Base-by-base conservation (phyloP, 352 stramenopile species). In the Globisporangium cylindrosporum region DNA sequence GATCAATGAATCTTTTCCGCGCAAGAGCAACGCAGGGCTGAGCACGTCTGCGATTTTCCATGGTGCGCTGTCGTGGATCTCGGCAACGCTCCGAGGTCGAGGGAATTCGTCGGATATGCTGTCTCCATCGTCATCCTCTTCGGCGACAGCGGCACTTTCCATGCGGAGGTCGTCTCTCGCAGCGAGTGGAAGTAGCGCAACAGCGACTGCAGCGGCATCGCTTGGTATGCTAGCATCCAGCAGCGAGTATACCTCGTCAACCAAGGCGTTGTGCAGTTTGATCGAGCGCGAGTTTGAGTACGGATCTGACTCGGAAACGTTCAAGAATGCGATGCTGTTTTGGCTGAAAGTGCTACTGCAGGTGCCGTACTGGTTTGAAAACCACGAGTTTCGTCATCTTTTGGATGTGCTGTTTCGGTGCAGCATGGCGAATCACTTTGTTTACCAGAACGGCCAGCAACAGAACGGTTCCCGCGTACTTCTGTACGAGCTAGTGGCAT, bases 321-420 rank as follows among this genome's bases (percentile, higher is more conserved):
- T 91, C 0, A 59, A 43, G 15, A 71, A 87, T 10, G 71, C 80
- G 22, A 78, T 84, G 59, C 34, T 66, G 2, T 92, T 89, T 54
- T 94, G 86, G 86, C 72, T 82, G 62, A 84, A 82, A 60, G 66
- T 82, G 27, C 56, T 94, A 34, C 67, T 93, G 1, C 80, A 89
- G 64, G 84, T 93, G 15, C 87, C 87, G 4, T 90, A 88, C 53
- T 94, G 87, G 87, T 90, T 86, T 64, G 85, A 94, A 66, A 88
- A 91, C 62, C 73, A 79, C 25, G 82, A 75, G 0, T 82, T 94
- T 41, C 80, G 87, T 10, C 75, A 91, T 66, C 62, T 93, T 3
- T 36, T 92, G 20, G 85, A 94, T 61, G 75, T 86, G n/a, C 69
- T 94, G 15, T 32, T 92, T 10, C 78, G 77, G 10, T 91, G 84